These are phyloP conservation scores for Boletus sensibilis DNA, from an alignment of 768 basidiomycete genomes.

Conservation along the genomic window DNA sequence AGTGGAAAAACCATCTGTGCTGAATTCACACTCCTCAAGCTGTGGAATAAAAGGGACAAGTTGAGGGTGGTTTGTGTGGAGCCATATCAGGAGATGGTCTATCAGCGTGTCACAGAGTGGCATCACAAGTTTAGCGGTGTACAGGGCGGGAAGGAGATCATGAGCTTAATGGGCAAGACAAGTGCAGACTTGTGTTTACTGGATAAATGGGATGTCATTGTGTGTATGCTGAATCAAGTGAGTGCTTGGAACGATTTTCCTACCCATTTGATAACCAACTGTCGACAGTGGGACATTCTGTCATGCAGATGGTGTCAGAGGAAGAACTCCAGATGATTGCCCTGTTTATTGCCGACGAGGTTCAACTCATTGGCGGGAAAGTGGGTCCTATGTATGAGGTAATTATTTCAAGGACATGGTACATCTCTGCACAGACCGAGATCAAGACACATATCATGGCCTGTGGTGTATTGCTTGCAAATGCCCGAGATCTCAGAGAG, in stretches of 20 bases:
- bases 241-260: conserved; percentile 22
- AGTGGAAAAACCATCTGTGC: conserved; percentile 98
- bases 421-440: conserved; percentile 92
- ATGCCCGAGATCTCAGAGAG: conserved; percentile 92
- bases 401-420: conserved; percentile 95
- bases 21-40: conserved; percentile 90
- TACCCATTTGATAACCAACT: neutral
- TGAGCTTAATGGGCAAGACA: conserved; percentile 91
- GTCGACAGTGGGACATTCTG: conserved; percentile 84
- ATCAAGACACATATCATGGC: conserved; percentile 92
- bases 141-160: conserved; percentile 92
- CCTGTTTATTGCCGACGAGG: conserved; percentile 90
- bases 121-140: conserved; percentile 73
- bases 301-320: conserved; percentile 95
- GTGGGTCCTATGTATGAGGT: conserved; percentile 97
- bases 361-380: conserved; percentile 95
- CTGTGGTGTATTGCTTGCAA: conserved; percentile 91
- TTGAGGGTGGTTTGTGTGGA: conserved; percentile 91
- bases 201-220: conserved; percentile 88
- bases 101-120: conserved; percentile 89
- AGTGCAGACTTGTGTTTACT: conserved; percentile 87
- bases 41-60: conserved; percentile 87
- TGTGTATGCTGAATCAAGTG: conserved; percentile 91
- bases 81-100: conserved; percentile 98
- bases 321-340: conserved; percentile 93